Conservation (phyloP, 805 yeast genomes). For the Yarrowia osloensis region DNA sequence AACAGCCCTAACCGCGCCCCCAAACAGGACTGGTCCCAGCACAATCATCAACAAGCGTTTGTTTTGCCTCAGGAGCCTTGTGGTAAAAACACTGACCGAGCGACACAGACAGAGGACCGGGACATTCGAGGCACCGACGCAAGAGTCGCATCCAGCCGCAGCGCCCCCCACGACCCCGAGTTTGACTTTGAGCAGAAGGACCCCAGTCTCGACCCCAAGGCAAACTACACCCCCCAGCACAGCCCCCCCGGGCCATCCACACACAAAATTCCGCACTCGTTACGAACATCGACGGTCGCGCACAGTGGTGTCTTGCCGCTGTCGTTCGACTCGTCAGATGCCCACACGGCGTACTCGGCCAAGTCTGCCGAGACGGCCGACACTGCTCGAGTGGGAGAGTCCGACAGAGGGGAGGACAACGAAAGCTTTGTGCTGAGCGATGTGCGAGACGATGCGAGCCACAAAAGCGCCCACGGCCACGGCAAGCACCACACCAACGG, state of each 20-base stretch:
- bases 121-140: not conserved
- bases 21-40: constrained; percentile 27
- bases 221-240: not conserved
- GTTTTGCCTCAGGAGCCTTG: constrained; percentile 11
- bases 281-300: not conserved
- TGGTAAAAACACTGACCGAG: not conserved
- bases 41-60: constrained; percentile 4
- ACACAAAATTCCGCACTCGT: constrained; percentile 25
- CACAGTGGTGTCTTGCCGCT: constrained; percentile 15
- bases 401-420: not conserved
- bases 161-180: not conserved
- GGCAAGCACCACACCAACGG: not conserved
- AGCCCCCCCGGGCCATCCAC: constrained; percentile 1
- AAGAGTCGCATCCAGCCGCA: not conserved
- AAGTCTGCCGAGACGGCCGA: constrained; percentile 5
- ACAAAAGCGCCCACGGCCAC: not conserved
- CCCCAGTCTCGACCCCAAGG: not conserved
- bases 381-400: not conserved
- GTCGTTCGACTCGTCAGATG: constrained; percentile 12
- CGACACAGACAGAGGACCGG: constrained; percentile 19
- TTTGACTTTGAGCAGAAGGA: not conserved
- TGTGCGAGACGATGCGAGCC: not conserved
- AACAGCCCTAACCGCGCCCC: constrained; percentile 25
- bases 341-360: not conserved
- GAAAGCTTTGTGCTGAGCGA: constrained; percentile 13